These are phyloP conservation scores for Aspergillus nomiae DNA, from an alignment of 2,329 filamentous ascomycete species.

Conservation along the genomic window DNA sequence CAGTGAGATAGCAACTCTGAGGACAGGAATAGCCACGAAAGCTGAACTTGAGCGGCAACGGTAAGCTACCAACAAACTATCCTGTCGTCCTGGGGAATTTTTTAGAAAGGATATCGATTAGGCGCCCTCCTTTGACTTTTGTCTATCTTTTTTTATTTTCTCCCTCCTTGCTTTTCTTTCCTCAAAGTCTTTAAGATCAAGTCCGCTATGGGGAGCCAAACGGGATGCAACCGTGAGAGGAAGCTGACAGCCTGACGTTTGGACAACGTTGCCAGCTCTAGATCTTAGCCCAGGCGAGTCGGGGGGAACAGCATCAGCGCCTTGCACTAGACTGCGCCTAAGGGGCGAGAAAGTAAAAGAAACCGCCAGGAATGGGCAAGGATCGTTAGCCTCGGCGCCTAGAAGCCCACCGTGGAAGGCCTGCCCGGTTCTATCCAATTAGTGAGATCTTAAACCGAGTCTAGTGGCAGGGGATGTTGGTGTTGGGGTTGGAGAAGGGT, in stretches of 20 bases:
- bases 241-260: conserved; percentile 8
- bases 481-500: background rate
- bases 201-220: conserved; percentile 1
- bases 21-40: background rate
- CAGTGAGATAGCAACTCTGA: background rate
- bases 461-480: background rate
- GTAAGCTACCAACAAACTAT: background rate
- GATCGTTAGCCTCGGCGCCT: conserved; percentile 1
- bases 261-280: conserved; percentile 8
- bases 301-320: background rate
- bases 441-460: background rate
- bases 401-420: background rate
- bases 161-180: background rate
- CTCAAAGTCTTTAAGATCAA: background rate
- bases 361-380: background rate
- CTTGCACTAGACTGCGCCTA: background rate
- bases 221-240: conserved; percentile 4
- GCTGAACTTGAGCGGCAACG: background rate
- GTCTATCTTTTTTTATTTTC: background rate
- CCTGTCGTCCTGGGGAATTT: background rate
- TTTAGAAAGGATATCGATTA: background rate
- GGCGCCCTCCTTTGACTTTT: background rate
- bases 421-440: conserved; percentile 2
- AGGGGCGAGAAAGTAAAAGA: background rate
- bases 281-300: conserved; percentile 1